Evolutionary conservation across 2,329 filamentous ascomycete genomes (phyloP).

Genomic region (Botrytis byssoidea): DNA sequence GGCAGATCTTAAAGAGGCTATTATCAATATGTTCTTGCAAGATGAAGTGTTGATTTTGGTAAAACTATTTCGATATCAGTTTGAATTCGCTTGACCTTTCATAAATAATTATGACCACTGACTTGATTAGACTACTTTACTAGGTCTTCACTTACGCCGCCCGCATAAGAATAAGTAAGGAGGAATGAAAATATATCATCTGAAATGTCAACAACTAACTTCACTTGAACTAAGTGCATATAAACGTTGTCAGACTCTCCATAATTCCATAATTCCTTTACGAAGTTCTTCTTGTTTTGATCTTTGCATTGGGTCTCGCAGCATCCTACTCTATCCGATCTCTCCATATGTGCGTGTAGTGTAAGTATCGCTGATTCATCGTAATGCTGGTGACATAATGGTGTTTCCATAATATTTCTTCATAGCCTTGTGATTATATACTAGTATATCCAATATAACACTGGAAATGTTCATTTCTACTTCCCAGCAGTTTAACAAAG

Average conservation of each 20-base stretch:
- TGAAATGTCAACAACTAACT: not conserved
- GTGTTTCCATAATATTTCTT: conserved; percentile 1
- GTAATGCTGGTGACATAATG: conserved; percentile 8
- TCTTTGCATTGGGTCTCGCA: not conserved
- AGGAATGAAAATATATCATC: not conserved
- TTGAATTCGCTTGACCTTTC: not conserved
- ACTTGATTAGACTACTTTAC: not conserved
- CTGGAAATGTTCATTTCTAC: not conserved
- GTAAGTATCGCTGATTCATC: conserved; percentile 7
- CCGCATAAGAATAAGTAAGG: not conserved
- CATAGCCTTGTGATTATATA: not conserved
- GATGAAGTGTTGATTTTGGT: not conserved
- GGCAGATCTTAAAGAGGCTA: not conserved
- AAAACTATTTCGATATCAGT: not conserved
- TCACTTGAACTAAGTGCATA: conserved; percentile 8
- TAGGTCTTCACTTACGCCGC: not conserved
- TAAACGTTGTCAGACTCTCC: conserved; percentile 7
- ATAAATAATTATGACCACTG: not conserved
- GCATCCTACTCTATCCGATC: not conserved
- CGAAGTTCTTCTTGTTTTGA: not conserved
- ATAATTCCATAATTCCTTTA: not conserved
- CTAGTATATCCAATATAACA: not conserved
- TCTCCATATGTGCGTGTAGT: not conserved
- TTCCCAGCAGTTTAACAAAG: not conserved
- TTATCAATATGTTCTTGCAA: not conserved